Conservation (phyloP, 2,329 filamentous ascomycete genomes). For the Xenosphaeropsis pyriputrescens region DNA sequence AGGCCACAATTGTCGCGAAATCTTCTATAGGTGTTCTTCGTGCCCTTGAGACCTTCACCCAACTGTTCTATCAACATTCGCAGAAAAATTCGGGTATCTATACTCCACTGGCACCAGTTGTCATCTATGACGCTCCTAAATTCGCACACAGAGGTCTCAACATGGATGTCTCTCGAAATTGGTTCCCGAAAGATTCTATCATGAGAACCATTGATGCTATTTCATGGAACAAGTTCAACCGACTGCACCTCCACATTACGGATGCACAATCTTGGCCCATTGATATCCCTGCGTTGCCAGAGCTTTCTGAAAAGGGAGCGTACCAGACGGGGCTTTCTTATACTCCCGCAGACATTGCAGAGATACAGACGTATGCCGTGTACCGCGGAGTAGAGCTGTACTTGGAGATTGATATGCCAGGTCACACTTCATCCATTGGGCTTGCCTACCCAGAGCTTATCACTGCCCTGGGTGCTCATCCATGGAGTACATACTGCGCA, state of each 20-base stretch:
- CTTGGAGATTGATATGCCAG: constrained; percentile 70
- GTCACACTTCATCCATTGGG: constrained; percentile 57
- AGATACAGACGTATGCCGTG: constrained; percentile 57
- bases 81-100: constrained; percentile 40
- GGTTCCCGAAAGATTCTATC: constrained; percentile 49
- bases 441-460: constrained; percentile 58
- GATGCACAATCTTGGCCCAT: constrained; percentile 80
- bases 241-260: constrained; percentile 67
- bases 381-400: constrained; percentile 56
- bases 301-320: constrained; percentile 57
- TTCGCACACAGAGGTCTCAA: constrained; percentile 70
- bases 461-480: constrained; percentile 41
- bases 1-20: constrained; percentile 45
- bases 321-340: constrained; percentile 57
- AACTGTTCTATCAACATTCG: constrained; percentile 66
- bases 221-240: constrained; percentile 71
- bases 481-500: constrained; percentile 43
- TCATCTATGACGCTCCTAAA: constrained; percentile 57
- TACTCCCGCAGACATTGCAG: constrained; percentile 44
- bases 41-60: constrained; percentile 62
- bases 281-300: constrained; percentile 61
- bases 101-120: constrained; percentile 54
- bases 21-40: constrained; percentile 56
- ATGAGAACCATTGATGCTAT: constrained; percentile 63
- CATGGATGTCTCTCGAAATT: constrained; percentile 64